Evolutionary conservation across 371 early-diverging fungal genomes (phyloP), one percentile per base, ranked within the genome.

Genomic region (Mucor plumbeus): DNA sequence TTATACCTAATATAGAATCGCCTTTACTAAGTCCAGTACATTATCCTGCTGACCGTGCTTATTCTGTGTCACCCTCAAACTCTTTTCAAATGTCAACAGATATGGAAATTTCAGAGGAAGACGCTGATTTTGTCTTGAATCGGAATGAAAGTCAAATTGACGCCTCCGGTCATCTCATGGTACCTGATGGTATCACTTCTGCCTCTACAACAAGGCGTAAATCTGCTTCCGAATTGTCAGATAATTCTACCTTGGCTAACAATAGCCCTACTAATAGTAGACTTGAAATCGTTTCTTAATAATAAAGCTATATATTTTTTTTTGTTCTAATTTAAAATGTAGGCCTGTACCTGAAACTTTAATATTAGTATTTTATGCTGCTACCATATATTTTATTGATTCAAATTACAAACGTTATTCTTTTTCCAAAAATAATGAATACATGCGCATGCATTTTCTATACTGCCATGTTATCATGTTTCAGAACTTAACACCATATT

Each of bases 131-230:
- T 36, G 59, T 36, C 17, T 21, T 60, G n/a, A 65, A 50, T 35
- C 55, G 13, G 33, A 61, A 41, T 40, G 41, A 57, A 53, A 44
- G 65, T 13, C 38, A 39, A 19, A 71, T 76, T 59, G 79, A 78
- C 55, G 70, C 69, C 4, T 50, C 70, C 2, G 79, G 79, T 8
- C 72, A 77, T 58, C 54, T 81, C 11, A 77, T 81, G 77, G 79
- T 81, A 7, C 81, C 81, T 48, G 65, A 61, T 36, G 14, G 26
- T n/a, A 19, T 10, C 14, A 13, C 48, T 40, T 14, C 31, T 53
- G 31, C 21, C 26, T 9, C 31, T 53, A 31, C 21, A 6, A 6
- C 43, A 7, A 48, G 41, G 31, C 58, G 69, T 40, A 59, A 59
- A 64, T 44, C 58, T 7, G 40, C 36, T 36, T 67, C 56, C 1